Conservation (phyloP, 805 yeast genomes). For the Candida tallmaniae region DNA sequence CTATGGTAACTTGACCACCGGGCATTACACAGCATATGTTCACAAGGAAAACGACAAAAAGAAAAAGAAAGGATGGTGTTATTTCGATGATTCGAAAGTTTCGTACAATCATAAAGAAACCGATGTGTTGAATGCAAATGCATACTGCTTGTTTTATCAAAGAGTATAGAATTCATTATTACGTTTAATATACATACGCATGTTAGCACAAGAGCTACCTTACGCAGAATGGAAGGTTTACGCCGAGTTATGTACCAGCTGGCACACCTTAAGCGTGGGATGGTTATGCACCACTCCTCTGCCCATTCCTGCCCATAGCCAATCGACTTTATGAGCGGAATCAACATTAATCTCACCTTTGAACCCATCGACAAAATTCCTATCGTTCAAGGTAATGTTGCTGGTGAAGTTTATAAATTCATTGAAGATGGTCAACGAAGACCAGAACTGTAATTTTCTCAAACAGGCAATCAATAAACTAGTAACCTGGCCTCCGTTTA, state of each 20-base stretch:
- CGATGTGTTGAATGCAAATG: constrained; percentile 65
- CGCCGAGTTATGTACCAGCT: constrained; percentile 6
- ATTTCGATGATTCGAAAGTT: constrained; percentile 77
- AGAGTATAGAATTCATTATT: constrained; percentile 32
- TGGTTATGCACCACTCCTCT: constrained; percentile 53
- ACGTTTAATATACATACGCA: not conserved
- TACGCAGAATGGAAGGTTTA: too few relatives aligned
- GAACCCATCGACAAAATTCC: constrained; percentile 79
- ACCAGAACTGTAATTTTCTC: constrained; percentile 82
- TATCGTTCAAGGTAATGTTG: constrained; percentile 75
- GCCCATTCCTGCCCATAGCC: constrained; percentile 67
- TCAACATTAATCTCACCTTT: constrained; percentile 56
- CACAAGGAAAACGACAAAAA: constrained; percentile 47
- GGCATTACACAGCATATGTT: constrained; percentile 85
- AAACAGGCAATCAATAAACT: constrained; percentile 82
- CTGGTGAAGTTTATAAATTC: constrained; percentile 79
- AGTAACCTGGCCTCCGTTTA: constrained; percentile 86
- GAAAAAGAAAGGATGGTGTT: constrained; percentile 61
- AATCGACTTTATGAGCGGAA: constrained; percentile 42
- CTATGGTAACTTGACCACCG: constrained; percentile 75
- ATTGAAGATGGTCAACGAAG: constrained; percentile 77
- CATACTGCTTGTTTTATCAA: constrained; percentile 77
- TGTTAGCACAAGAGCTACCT: not conserved
- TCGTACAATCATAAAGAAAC: constrained; percentile 44
- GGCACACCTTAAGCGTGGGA: constrained; percentile 42